These are phyloP conservation scores for Alloascoidea africana DNA, from an alignment of 805 yeast genomes.

Conservation along the genomic window DNA sequence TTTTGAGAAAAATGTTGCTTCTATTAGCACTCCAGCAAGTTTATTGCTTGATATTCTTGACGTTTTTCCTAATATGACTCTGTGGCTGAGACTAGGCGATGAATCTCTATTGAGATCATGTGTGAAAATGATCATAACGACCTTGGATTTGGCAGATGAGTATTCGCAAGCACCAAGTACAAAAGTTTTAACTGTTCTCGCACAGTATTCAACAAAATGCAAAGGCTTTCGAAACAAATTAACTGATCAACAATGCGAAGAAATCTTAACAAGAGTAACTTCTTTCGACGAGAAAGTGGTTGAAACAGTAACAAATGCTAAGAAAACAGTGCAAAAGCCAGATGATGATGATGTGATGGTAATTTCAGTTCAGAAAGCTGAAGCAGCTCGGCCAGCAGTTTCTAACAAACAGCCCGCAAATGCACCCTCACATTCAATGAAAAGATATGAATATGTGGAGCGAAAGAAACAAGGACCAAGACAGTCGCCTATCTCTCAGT, in stretches of 20 bases:
- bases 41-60: conserved; percentile 39
- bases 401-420: neutral
- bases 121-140: conserved; percentile 37
- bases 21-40: neutral
- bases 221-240: neutral
- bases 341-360: neutral
- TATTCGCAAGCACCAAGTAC: neutral
- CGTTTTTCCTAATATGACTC: conserved; percentile 54
- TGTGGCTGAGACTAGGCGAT: conserved; percentile 78
- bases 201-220: neutral
- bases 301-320: neutral
- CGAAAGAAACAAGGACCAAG: neutral
- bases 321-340: neutral
- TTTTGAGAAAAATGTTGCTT: conserved; percentile 7
- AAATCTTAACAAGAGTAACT: neutral
- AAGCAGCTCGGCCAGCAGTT: neutral
- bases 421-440: neutral
- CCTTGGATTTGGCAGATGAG: conserved; percentile 1
- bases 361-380: neutral
- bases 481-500: neutral
- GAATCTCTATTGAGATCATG: conserved; percentile 57
- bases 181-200: neutral
- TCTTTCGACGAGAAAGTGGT: neutral
- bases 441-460: neutral
- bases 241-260: neutral